Evolutionary conservation across 2,329 filamentous ascomycete species (phyloP), one percentile per base, ranked within the genome.

Genomic region (Talaromyces rugulosus): DNA sequence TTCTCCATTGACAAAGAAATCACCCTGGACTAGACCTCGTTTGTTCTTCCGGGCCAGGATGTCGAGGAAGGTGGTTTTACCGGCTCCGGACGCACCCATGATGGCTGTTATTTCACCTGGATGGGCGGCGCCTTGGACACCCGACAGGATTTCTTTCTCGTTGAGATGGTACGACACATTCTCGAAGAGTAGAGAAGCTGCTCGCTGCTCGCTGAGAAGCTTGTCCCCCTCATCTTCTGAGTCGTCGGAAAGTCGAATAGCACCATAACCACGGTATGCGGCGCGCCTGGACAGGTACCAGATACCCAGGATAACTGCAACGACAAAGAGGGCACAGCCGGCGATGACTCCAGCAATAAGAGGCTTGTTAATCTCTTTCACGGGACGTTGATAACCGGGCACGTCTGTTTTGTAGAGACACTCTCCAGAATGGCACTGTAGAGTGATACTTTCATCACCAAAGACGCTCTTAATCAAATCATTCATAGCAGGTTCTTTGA

Each of bases 11-110:
- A 99, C 87, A 70, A 89, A 95, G 70, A 97, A 96, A 63, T 94
- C 86, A 23, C 96, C 96, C 8, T 83, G 80, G 0, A 90, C 85
- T 2, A 82, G 76, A 44, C 95, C 96, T 36, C 92, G 88, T 78
- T 99, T 99, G 77, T 98, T 98, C 82, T 98, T 99, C 65, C 93
- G 88, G 8, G 95, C 95, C 54, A 99, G 81, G 63, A 99, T 96
- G 72, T 99, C 95, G 52, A 99, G 81, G 75, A 99, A 98, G 0
- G 92, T 96, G 0, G 95, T 99, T 79, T 99, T 99, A 63, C 95
- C 95, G 50, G 95, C 96, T 33, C 95, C 95, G 0, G 95, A 99
- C 7, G 95, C 94, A 61, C 95, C 95, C 94, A 99, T 99, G 70
- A 99, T 96, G 8, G 95, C 95, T 67, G 94, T 91, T 7, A 98